These are phyloP conservation scores for Posidonia oceanica DNA, from an alignment of 116 monocot genomes.

Conservation along the genomic window DNA sequence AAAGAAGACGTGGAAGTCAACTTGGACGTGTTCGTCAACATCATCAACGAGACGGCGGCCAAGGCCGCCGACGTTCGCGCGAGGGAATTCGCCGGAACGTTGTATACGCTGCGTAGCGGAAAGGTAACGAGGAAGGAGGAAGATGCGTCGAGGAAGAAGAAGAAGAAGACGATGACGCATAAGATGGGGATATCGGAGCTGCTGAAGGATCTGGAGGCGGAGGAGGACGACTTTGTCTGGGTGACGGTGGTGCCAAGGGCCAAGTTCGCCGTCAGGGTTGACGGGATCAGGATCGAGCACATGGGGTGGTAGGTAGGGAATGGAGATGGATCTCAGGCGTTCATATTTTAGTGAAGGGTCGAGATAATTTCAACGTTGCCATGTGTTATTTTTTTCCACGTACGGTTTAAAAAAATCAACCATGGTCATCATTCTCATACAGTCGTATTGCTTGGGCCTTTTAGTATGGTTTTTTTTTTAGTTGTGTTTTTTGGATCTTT, in stretches of 20 bases:
- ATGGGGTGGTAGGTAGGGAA: neutral
- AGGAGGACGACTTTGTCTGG: slow-evolving; percentile 10
- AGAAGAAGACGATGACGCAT: neutral
- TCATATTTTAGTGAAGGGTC: no score
- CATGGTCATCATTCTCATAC: no score
- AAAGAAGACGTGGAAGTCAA: slow-evolving; percentile 7
- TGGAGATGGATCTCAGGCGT: no score
- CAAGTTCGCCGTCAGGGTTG: slow-evolving; percentile 4
- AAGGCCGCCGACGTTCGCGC: slow-evolving; percentile 3
- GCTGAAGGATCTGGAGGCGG: slow-evolving; percentile 15
- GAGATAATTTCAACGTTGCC: no score
- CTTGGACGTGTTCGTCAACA: slow-evolving; percentile 21
- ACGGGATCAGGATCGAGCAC: slow-evolving; percentile 15
- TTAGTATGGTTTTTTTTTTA: no score
- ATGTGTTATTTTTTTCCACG: no score
- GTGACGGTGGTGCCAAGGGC: slow-evolving; percentile 16
- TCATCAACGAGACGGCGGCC: slow-evolving; percentile 4
- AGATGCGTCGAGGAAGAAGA: neutral
- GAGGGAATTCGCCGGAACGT: slow-evolving; percentile 20
- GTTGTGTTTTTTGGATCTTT: no score
- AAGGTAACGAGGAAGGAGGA: neutral
- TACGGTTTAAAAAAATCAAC: no score
- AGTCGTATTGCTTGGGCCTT: no score
- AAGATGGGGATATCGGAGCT: slow-evolving; percentile 27
- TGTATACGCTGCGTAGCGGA: slow-evolving; percentile 9